Evolutionary conservation across 2,329 filamentous ascomycete genomes (phyloP), one percentile per base, ranked within the genome.

Genomic region (Talaromyces verruculosus): DNA sequence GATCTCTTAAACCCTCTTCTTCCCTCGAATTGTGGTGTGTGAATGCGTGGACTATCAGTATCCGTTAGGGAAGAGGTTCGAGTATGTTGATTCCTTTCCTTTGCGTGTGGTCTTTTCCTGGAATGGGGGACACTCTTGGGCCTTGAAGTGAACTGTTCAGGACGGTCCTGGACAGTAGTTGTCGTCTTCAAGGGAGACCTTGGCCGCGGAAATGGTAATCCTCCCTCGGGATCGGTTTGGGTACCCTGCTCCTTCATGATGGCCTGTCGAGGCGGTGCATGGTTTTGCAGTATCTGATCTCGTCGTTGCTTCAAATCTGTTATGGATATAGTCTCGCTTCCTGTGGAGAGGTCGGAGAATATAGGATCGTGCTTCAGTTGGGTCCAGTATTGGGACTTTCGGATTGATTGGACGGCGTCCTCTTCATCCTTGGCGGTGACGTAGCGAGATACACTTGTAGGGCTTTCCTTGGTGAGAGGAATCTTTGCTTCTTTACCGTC

Each of bases 371-470:
- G 73, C 69, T 81, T 81, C 61, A 84, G 76, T n/a, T 77, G 75
- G 2, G 80, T 71, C 84, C 84, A 86, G 25, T 79, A 76, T 43
- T 82, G 78, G 0, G 82, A 84, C 67, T 84, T 79, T 64, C 81
- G 75, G 17, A 85, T 79, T 67, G 82, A 80, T 41, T 81, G 70
- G 64, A 79, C 76, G 17, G 79, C 78, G 66, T 84, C 79, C 19
- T 82, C 77, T 1, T 77, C 74, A 65, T 79, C 80, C 13, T 79
- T 76, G 3, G 75, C 68, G 4, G 76, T 78, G 68, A 84, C 82
- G 67, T 85, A 85, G 61, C 82, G 79, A 1, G 84, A 86, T 3
- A 84, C 78, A 43, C 80, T 83, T 59, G 80, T 78, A 41, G 53
- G 8, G 15, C 15, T 25, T 22, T 43, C 13, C 10, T 15, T 30